Conservation (phyloP, 345 rosid genomes). For the Trapa bicornis region DNA sequence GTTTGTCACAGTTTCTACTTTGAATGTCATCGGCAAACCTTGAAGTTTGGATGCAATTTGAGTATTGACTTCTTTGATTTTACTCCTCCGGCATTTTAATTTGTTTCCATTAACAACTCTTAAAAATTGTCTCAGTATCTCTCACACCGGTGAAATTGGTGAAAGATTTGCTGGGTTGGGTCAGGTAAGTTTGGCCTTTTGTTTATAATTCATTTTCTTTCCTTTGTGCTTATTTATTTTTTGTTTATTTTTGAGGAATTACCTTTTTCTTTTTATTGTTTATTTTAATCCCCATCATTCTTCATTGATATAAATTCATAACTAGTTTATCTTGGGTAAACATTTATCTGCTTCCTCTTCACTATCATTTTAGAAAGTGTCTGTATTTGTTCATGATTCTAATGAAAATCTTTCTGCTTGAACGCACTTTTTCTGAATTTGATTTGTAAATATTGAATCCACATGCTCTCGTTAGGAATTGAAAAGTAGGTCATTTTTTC, state of each 20-base stretch:
- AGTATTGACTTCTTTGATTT: not conserved
- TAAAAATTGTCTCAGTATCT: constrained; percentile 31
- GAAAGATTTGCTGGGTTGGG: constrained; percentile 28
- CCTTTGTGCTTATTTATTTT: not conserved
- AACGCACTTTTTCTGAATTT: not conserved
- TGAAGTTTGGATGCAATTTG: not conserved
- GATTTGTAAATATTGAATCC: not conserved
- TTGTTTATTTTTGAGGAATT: not conserved
- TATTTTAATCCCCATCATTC: not conserved
- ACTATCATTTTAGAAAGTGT: not conserved
- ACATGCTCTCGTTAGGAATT: not conserved
- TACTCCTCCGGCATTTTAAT: not conserved
- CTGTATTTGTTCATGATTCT: not conserved
- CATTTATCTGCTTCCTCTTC: not conserved
- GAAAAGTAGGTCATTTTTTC: not conserved
- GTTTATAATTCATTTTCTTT: not conserved
- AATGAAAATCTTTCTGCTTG: not conserved
- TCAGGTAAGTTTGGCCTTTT: constrained; percentile 36
- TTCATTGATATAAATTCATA: not conserved
- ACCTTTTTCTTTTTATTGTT: not conserved
- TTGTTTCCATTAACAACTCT: constrained; percentile 5
- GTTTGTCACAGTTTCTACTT: constrained; percentile 31
- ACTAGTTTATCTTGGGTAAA: not conserved
- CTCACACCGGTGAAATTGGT: constrained; percentile 21
- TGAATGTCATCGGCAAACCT: not conserved